A percentile compares a stretch with the other conserved stretches of the same genome.
These are phyloP conservation scores for Oehlia diaphana DNA, from an alignment of 192 early-diverging fungal genomes.

Conservation along the genomic window DNA sequence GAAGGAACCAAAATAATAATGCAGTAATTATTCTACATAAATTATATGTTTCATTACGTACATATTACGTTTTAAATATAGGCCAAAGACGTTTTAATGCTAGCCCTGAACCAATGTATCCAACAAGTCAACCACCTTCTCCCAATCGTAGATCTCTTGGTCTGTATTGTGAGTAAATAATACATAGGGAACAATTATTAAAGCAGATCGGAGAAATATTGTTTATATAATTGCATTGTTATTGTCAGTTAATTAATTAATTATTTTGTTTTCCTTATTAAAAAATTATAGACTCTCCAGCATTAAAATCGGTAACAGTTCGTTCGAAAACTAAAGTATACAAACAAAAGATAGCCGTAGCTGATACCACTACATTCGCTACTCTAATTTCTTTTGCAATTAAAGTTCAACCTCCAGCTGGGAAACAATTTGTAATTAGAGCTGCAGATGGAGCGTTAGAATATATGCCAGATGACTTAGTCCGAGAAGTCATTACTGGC, in stretches of 20 bases:
- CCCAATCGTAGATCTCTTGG: too few species aligned
- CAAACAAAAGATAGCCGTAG: conserved; percentile 21
- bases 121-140: too few species aligned
- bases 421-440: conserved; percentile 28
- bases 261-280: not conserved
- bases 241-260: not conserved
- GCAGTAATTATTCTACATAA: too few species aligned
- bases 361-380: conserved; percentile 14
- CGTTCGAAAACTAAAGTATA: not conserved
- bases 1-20: too few species aligned
- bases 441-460: conserved; percentile 9
- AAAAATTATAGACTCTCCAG: not conserved
- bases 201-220: too few species aligned
- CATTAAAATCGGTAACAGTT: conserved; percentile 8
- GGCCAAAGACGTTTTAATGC: too few species aligned
- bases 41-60: too few species aligned
- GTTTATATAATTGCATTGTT: not conserved
- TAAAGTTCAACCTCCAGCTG: not conserved
- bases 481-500: not conserved
- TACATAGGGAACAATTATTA: too few species aligned
- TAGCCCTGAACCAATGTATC: too few species aligned
- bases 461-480: conserved; percentile 17
- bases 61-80: too few species aligned
- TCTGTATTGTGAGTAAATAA: too few species aligned
- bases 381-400: conserved; percentile 17